Base-by-base conservation (phyloP, 2,329 filamentous ascomycete species). In the Colletotrichum sp. region DNA sequence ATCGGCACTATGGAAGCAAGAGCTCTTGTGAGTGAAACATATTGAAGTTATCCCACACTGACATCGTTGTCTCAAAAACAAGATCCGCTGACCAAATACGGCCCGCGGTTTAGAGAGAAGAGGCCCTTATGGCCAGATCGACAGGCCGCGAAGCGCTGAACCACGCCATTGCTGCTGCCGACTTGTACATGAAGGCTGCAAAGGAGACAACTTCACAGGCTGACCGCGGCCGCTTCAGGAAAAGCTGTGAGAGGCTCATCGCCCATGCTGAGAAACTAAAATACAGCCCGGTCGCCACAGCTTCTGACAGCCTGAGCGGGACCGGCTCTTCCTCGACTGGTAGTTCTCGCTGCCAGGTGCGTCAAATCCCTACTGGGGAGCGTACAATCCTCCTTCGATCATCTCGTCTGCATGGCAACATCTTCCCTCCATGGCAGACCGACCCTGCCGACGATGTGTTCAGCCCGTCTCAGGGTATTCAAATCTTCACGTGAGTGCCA, bases 401-500 rank as follows among this genome's bases (percentile, higher is more conserved):
- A 5, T 97, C 96, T 6, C 93, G 92, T 71, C 88, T 99, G 25
- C 95, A 98, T 82, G 95, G 94, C 1, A 94, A 93, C 80, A 89
- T 94, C 25, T 98, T 98, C 79, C 95, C 94, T 13, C 95, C 94
- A 0, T 99, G 97, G 97, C 90, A 90, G n/a, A 84, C 84, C 3
- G 87, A 92, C 32, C 93, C 95, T 1, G 82, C 84, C 5, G 83
- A 90, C 0, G 83, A 88, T 6, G 91, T 94, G 34, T 98, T 98
- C 79, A 83, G 88, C 36, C 83, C 88, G 32, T 79, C 82, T 8
- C 82, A 88, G 5, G 88, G 87, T n/a, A 86, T 87, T 52, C 83
- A 84, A 8, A 82, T 86, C n/a, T 98, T 93, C 82, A 89, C 85
- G 94, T 95, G 89, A 78, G 90, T 87, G 27, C 11, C 34, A 36